Conservation (phyloP, 2,329 filamentous ascomycete species). For the Lachnellula cervina region DNA sequence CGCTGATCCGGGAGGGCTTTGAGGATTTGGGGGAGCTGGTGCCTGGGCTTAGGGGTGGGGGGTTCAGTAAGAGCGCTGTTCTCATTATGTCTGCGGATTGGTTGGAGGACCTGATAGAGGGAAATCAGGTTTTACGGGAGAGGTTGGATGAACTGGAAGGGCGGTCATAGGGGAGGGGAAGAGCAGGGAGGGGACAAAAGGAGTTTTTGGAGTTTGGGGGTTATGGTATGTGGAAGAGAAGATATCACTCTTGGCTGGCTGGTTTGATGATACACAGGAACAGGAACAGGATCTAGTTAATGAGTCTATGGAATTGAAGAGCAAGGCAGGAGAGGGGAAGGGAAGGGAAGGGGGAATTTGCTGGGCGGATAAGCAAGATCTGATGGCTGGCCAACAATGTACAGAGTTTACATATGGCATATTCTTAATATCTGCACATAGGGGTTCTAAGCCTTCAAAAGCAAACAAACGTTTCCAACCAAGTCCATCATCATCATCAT, state of each 20-base stretch:
- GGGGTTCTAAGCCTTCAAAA: too few relatives aligned
- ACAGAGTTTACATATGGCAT: background rate
- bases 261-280: conserved; percentile 12
- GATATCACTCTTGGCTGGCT: background rate
- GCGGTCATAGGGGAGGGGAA: conserved; percentile 4
- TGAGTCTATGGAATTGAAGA: background rate
- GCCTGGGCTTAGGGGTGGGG: conserved; percentile 66
- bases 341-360: background rate
- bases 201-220: background rate
- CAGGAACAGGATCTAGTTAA: conserved; percentile 4
- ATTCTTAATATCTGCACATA: too few relatives aligned
- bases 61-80: conserved; percentile 79
- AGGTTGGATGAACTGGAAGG: conserved; percentile 46
- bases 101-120: conserved; percentile 66
- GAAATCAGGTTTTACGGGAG: conserved; percentile 57
- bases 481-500: too few relatives aligned
- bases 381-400: background rate
- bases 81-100: conserved; percentile 72
- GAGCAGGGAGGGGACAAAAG: background rate
- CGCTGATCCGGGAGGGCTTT: conserved; percentile 74
- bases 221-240: background rate
- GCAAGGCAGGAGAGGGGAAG: background rate
- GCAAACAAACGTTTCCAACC: too few relatives aligned
- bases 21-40: conserved; percentile 74
- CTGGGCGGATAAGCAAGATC: background rate